Conservation (phyloP, 1,284 basidiomycete species). For the Trichosporon asahii region DNA sequence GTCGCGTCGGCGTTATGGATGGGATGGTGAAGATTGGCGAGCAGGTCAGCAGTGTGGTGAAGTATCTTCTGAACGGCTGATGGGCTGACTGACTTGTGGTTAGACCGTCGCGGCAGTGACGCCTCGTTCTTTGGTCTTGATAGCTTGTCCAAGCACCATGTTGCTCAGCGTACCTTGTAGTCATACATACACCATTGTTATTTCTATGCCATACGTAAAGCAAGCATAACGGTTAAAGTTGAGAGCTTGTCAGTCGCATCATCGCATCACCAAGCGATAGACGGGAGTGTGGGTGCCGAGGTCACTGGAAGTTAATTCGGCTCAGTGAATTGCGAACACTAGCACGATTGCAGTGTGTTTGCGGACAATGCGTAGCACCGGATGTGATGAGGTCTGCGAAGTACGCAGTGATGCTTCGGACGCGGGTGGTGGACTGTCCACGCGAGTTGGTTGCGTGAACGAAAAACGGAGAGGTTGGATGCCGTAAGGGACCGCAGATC, state of each 20-base stretch:
- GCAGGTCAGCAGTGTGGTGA: slow-evolving; percentile 43
- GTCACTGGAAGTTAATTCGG: neutral
- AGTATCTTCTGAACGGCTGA: slow-evolving; percentile 36
- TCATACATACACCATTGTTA: neutral
- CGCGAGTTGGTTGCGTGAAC: neutral
- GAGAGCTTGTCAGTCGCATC: neutral
- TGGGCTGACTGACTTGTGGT: neutral
- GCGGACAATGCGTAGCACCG: neutral
- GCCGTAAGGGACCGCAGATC: neutral
- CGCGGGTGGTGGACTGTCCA: neutral
- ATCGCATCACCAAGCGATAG: too few relatives aligned
- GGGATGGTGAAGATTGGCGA: slow-evolving; percentile 49
- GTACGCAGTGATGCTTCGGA: neutral
- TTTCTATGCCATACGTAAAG: neutral
- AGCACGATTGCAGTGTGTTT: neutral
- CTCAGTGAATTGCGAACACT: neutral
- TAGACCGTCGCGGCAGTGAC: neutral
- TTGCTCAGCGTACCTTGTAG: neutral
- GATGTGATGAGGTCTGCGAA: neutral
- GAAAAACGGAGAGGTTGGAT: neutral
- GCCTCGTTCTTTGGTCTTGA: neutral
- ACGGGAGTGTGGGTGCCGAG: neutral
- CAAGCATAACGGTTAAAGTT: neutral
- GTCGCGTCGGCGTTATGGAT: slow-evolving; percentile 45
- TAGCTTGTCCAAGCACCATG: neutral